Evolutionary conservation across 768 basidiomycete species (phyloP), one percentile per base, ranked within the genome.

Genomic region (Rhizopogon vinicolor): DNA sequence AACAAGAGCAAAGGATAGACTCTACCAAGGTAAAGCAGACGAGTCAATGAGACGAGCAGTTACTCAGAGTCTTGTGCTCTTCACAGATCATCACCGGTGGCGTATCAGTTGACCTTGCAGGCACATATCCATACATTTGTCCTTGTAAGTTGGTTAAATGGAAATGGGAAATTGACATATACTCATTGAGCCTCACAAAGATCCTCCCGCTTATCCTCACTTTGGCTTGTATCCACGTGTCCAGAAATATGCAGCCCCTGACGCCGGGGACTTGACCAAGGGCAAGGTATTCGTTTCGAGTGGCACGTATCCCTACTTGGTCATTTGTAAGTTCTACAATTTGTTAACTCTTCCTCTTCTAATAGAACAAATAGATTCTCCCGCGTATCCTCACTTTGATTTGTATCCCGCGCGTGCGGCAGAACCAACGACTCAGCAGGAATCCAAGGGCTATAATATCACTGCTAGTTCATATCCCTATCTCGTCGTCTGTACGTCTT

Each of bases 161-260:
- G 3, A 16, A 49, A 12, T 16, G 19, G 22, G 5, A 14, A 9
- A 25, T 16, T 22, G 14, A 22, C 35, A 12, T 7, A 49, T 37
- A 49, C 35, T 37, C 2, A 49, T 37, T 25, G 16, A 37, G 8
- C 37, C 9, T 29, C 41, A 45, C 49, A 7, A 45, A 70, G 63
- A 62, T 43, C 55, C 58, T 44, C 45, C 52, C 7, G 59, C 19
- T 31, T 72, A 73, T 58, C 68, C 72, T 52, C 53, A 63, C 59
- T 73, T 73, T 39, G 63, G 70, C 35, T 53, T 71, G 51, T 73
- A 76, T 46, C 73, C 73, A 14, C 37, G 2, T 25, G 14, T 39
- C 22, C 48, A 49, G 48, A 49, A 14, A 16, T 35, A 49, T 49
- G 48, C 48, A 5, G 22, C 35, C 22, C 14, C 19, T 37, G 35